Evolutionary conservation across 352 stramenopile genomes (phyloP).

Genomic region (Globisporangium splendens): DNA sequence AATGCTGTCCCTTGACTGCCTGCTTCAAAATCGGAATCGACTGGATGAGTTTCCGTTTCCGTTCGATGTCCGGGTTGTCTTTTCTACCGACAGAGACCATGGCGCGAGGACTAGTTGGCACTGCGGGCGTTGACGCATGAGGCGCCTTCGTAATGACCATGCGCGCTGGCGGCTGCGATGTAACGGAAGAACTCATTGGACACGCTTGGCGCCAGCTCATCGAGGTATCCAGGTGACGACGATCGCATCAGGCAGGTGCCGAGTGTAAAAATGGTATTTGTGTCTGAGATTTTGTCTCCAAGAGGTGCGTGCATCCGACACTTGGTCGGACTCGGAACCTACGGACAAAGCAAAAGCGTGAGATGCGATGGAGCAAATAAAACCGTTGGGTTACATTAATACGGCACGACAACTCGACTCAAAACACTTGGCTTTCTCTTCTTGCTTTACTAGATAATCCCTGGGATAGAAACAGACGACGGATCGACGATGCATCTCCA

Average conservation of each 20-base stretch:
- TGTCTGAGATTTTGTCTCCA: background rate
- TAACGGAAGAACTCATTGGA: conserved; percentile 5
- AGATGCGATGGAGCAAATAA: background rate
- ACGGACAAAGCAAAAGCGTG: too few relatives aligned
- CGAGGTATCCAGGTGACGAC: too few relatives aligned
- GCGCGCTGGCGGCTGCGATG: conserved; percentile 2
- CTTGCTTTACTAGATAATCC: background rate
- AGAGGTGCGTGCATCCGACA: background rate
- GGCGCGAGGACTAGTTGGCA: conserved; percentile 4
- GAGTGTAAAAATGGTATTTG: background rate
- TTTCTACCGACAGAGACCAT: background rate
- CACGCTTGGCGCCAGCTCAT: background rate
- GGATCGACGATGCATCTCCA: background rate
- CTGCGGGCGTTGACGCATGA: background rate
- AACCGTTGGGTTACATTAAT: background rate
- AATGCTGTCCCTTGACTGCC: conserved; percentile 40
- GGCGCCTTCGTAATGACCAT: conserved; percentile 2
- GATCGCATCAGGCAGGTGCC: too few relatives aligned
- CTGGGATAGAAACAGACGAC: background rate
- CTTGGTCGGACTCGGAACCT: background rate
- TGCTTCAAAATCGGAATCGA: conserved; percentile 52
- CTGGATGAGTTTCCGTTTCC: conserved; percentile 42
- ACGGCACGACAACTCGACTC: background rate
- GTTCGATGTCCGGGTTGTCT: conserved; percentile 20
- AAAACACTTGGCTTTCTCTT: background rate